Evolutionary conservation across 2,329 filamentous ascomycete genomes (phyloP), one percentile per base, ranked within the genome.

Genomic region (Nothophoma quercina): DNA sequence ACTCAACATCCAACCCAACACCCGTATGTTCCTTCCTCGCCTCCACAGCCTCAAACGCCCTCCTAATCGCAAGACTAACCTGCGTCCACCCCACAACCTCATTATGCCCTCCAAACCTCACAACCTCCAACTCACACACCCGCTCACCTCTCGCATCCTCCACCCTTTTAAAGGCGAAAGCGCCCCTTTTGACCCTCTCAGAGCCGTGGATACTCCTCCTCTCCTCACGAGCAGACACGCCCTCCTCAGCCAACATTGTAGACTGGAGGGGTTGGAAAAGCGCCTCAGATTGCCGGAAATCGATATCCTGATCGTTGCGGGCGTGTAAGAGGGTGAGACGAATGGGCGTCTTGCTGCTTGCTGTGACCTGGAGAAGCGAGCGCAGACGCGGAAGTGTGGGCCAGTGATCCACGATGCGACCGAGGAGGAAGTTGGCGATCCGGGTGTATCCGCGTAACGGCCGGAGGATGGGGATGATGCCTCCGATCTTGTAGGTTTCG

Each of bases 381-480:
- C 78, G 77, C 8, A 97, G 77, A 4, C 93, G 83, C 22, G 82
- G 78, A 0, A 83, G 83, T 0, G 90, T 91, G 39, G 85, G 81
- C 95, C 95, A 99, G 54, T 82, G 86, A 66, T 98, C 93, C n/a
- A 88, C 78, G 10, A 96, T 82, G 45, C 83, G 82, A 7, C 77
- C 71, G 15, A 86, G 78, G 6, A 96, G 77, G 65, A 83, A 83
- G 4, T 79, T 78, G 39, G 89, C 78, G 13, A 93, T 68, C 10
- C 80, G 79, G 0, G 90, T 89, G 69, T 89, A 89, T 2, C 79
- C 76, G 6, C 83, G 78, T 2, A 97, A 79, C 0, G 92, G 92
- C 0, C 86, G 85, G n/a, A 97, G 79, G 5, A 96, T 77, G 0
- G 93, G 92, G 13, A 96, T 77, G 4, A 89, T 68, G 1, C 93